Evolutionary conservation across 768 basidiomycete species (phyloP), one percentile per base, ranked within the genome.

Genomic region (Hericium coralloides): DNA sequence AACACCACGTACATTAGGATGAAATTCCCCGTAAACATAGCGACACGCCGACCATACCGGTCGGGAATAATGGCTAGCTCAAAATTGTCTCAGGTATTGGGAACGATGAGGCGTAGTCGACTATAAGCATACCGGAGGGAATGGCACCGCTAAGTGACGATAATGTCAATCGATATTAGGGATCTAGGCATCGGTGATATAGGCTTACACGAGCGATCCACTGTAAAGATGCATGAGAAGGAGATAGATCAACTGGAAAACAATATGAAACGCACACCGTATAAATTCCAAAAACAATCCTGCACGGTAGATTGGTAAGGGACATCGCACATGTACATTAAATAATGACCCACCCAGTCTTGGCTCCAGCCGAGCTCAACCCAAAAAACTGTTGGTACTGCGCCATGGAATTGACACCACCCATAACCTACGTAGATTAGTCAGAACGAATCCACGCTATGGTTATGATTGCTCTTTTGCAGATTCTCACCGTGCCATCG

Each of bases 261-360:
- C 12, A 56, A n/a, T 12, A 51, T 37, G 18, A 38, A 17, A 47
- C 41, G 31, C 65, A 64, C 53, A 80, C 69, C 4, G 78, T 78
- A 63, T 73, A 80, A 54, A 81, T 79, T 15, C 79, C 80, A 60
- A 80, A 82, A 25, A 80, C 76, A 45, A 80, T 78, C 36, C 77
- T 74, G 20, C 4, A 38, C 36, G 43, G 47, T 26, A 15, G 31
- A 52, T 52, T 12, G 15, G 43, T n/a, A 20, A 18, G 14, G 45
- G 31, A 9, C 31, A 31, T 31, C 31, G 31, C 31, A 31, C 31
- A 31, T 31, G 31, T 31, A 31, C 31, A 36, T 12, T 52, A 38
- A 38, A 51, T 37, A 36, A 57, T 45, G 4, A 60, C 62, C 25
- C 59, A 73, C 73, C 75, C 73, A 7, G 78, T 79, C 58, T 71